Percentiles rank a stretch among this genome's conserved stretches.
Conservation (phyloP, 345 rosid species). For the Citrus inodora region DNA sequence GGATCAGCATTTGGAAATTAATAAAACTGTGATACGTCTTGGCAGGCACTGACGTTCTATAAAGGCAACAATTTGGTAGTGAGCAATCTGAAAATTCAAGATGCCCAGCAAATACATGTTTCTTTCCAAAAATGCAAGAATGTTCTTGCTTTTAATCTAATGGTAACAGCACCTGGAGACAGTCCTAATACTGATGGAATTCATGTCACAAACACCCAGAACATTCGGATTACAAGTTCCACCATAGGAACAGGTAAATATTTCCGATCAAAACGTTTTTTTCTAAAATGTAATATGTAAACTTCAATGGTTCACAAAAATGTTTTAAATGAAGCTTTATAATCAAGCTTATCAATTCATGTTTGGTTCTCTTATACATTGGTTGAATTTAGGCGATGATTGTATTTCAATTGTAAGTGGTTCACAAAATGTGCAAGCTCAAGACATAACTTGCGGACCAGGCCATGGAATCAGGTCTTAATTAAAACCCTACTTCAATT, state of each 20-base stretch:
- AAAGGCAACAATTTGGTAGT: slow-evolving; percentile 47
- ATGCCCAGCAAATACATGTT: slow-evolving; percentile 73
- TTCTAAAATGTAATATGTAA: too few species aligned
- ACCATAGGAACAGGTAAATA: slow-evolving; percentile 58
- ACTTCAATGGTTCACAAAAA: not conserved
- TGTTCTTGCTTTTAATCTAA: slow-evolving; percentile 49
- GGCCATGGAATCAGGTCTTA: slow-evolving; percentile 73
- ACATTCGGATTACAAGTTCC: slow-evolving; percentile 51
- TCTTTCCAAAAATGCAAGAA: slow-evolving; percentile 47
- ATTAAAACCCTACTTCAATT: not conserved
- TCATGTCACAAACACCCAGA: slow-evolving; percentile 59
- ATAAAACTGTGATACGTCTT: not conserved
- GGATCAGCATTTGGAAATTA: not conserved
- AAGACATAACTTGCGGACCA: slow-evolving; percentile 56
- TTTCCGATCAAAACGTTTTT: too few species aligned
- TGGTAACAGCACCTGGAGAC: slow-evolving; percentile 45
- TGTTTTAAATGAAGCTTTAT: too few species aligned
- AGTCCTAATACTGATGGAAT: slow-evolving; percentile 96
- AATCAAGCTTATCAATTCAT: too few species aligned
- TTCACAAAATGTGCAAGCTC: slow-evolving; percentile 46
- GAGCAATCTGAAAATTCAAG: slow-evolving; percentile 44
- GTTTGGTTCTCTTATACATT: too few species aligned
- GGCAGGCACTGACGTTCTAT: slow-evolving; percentile 72
- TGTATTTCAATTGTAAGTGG: slow-evolving; percentile 68
- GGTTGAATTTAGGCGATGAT: slow-evolving; percentile 60